Conservation (phyloP, 169 alveolate genomes). For the Fabrea salina region DNA sequence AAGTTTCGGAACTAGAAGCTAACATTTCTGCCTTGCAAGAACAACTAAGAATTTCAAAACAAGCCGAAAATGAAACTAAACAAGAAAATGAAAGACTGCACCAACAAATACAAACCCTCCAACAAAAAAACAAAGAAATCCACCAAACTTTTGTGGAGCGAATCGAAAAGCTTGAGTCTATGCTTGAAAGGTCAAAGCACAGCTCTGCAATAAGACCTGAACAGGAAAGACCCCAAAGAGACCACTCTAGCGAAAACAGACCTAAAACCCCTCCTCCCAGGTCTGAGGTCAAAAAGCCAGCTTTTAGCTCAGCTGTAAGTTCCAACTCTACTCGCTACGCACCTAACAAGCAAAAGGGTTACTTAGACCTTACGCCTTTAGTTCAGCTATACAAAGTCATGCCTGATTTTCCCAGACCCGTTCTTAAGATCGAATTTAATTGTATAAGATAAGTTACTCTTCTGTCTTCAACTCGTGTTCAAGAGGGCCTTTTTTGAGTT, state of each 20-base stretch:
- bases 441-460: too few relatives aligned
- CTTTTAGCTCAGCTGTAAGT: constrained; percentile 20
- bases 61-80: constrained; percentile 15
- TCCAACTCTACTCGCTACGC: background rate
- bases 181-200: background rate
- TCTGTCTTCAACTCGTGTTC: too few relatives aligned
- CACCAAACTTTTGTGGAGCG: background rate
- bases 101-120: background rate
- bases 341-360: background rate
- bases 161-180: background rate
- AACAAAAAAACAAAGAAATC: background rate
- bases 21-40: background rate
- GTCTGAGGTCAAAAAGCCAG: constrained; percentile 7
- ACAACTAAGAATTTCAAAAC: background rate
- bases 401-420: constrained; percentile 28
- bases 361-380: constrained; percentile 12
- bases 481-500: too few relatives aligned
- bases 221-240: too few relatives aligned
- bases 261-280: background rate
- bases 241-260: background rate
- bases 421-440: background rate
- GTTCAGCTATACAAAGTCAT: constrained; percentile 17
- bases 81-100: background rate
- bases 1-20: background rate
- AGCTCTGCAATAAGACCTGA: background rate